Conservation (phyloP, 306 rosid genomes). For the Medicago lupulina region DNA sequence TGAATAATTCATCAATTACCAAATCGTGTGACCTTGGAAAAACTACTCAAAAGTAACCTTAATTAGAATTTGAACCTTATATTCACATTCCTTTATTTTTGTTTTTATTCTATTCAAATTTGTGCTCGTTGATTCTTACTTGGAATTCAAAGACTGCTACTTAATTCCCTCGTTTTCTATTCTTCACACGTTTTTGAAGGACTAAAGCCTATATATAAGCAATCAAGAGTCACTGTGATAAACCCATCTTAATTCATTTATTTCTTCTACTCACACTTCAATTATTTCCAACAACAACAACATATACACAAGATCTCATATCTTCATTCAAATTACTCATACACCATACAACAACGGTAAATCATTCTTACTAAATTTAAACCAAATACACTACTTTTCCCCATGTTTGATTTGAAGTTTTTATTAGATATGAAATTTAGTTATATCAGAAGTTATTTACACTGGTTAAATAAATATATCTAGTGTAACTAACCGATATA, state of each 20-base stretch:
- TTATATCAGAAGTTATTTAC: too few relatives aligned
- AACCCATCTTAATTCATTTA: constrained; percentile 34
- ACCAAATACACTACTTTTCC: too few relatives aligned
- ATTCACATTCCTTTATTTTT: constrained; percentile 4
- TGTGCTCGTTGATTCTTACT: neutral
- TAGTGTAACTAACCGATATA: too few relatives aligned
- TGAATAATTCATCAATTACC: constrained; percentile 66
- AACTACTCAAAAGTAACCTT: neutral
- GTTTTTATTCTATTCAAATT: constrained; percentile 28
- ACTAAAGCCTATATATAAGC: constrained; percentile 32
- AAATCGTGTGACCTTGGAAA: constrained; percentile 47
- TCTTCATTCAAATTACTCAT: neutral
- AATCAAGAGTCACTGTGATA: constrained; percentile 20
- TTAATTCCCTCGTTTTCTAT: constrained; percentile 19
- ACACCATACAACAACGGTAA: constrained; percentile 36
- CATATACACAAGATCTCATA: neutral
- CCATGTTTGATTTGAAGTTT: too few relatives aligned
- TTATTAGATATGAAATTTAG: too few relatives aligned
- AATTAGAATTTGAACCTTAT: constrained; percentile 34
- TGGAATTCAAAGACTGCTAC: constrained; percentile 49
- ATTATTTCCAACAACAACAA: constrained; percentile 1
- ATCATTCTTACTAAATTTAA: neutral
- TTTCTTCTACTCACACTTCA: constrained; percentile 12
- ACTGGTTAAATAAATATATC: too few relatives aligned
- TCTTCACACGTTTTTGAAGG: constrained; percentile 57